Conservation (phyloP, 116 monocot species). For the Phalaenopsis hybrid region DNA sequence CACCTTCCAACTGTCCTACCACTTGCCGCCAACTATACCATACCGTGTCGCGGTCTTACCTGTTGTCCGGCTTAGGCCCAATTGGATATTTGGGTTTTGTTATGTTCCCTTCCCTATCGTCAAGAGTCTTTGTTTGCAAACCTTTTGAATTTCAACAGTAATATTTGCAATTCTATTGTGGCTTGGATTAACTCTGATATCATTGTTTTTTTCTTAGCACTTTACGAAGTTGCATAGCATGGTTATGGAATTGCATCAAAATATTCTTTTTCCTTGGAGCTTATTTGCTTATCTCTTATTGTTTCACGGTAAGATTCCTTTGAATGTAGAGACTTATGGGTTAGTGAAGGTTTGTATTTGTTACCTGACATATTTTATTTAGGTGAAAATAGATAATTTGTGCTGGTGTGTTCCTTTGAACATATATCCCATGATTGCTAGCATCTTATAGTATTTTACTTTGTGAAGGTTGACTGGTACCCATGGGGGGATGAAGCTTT, state of each 20-base stretch:
- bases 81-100: too few relatives aligned
- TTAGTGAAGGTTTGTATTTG: neutral
- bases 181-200: too few relatives aligned
- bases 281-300: neutral
- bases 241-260: neutral
- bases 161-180: too few relatives aligned
- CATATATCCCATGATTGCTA: neutral
- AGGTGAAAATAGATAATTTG: neutral
- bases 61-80: too few relatives aligned
- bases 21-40: too few relatives aligned
- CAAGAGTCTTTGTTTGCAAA: too few relatives aligned
- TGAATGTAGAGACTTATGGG: neutral
- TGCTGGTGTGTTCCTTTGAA: neutral
- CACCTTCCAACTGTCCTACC: too few relatives aligned
- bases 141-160: too few relatives aligned
- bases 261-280: neutral
- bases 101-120: too few relatives aligned
- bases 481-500: slow-evolving; percentile 99
- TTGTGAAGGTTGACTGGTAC: slow-evolving; percentile 90
- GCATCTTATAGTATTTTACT: slow-evolving; percentile 7
- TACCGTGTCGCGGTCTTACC: too few relatives aligned
- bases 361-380: neutral
- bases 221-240: neutral
- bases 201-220: neutral
- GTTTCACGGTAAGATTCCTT: neutral